These are phyloP conservation scores for Auricularia cornea DNA, from an alignment of 768 basidiomycete genomes.

Conservation along the genomic window DNA sequence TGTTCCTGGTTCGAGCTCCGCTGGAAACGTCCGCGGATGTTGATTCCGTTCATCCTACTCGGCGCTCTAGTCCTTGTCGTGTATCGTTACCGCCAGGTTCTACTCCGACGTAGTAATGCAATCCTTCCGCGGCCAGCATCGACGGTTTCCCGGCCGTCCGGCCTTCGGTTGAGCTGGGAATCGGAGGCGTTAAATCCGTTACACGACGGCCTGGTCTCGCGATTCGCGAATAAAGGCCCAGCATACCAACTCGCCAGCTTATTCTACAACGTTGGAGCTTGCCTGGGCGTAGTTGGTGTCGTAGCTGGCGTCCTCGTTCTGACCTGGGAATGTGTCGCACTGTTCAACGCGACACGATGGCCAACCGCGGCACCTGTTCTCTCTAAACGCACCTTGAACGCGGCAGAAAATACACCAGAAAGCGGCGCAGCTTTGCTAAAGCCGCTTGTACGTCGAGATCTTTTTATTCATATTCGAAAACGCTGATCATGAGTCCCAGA, in stretches of 20 bases:
- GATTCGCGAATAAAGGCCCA: background rate
- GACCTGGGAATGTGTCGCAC: background rate
- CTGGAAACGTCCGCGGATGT: too few relatives aligned
- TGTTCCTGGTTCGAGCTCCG: too few relatives aligned
- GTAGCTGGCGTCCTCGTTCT: background rate
- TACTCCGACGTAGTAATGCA: too few relatives aligned
- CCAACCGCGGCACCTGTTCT: too few relatives aligned
- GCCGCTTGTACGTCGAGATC: background rate
- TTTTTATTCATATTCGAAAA: background rate
- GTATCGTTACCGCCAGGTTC: too few relatives aligned
- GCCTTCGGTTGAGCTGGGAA: background rate
- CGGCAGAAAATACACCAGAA: background rate
- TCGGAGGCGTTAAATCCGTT: background rate
- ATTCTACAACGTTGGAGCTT: background rate
- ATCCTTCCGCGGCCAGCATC: too few relatives aligned
- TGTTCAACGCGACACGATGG: background rate
- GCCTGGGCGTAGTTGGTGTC: background rate
- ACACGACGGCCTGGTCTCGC: background rate
- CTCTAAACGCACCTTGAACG: too few relatives aligned
- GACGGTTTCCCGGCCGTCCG: too few relatives aligned
- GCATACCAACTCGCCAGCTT: background rate
- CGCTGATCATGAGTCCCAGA: background rate
- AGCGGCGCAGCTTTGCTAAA: background rate
- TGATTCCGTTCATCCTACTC: too few relatives aligned
- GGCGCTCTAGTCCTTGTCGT: too few relatives aligned